Base-by-base conservation (phyloP, 2,329 filamentous ascomycete genomes). In the Sporothrix protearum region DNA sequence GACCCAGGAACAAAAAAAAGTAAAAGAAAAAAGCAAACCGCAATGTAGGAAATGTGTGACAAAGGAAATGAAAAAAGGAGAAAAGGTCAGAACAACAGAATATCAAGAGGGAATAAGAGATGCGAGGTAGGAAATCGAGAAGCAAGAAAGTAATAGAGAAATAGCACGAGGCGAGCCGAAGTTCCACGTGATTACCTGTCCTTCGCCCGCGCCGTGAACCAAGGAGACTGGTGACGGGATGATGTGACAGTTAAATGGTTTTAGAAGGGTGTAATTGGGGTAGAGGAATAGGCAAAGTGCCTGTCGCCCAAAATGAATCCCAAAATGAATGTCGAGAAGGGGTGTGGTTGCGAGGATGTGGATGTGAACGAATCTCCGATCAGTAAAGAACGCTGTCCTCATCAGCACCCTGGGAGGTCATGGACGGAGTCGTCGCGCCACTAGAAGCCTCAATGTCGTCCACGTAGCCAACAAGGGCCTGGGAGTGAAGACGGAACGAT, bases 401-500 rank as follows among this genome's bases (percentile, higher is more conserved):
- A 77, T 92, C 89, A 64, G 86, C 88, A 71, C 89, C 89, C 78
- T 91, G 89, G 66, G 89, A 91, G 71, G 86, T 90, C 88, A 91
- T 91, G 73, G 89, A 91, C 71, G 89, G 89, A 72, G 89, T 91
- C 66, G 89, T 90, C 68, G 88, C 88, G 76, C 88, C 89, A n/a
- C 88, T 89, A 76, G 88, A 90, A 76, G 85, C 88, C 80, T 91
- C 88, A 76, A 88, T 85, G 77, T 94, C 92, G 80, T 97, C 95
- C 79, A 97, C 94, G 79, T 97, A 98, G 80, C 95, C 94, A 76
- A 95, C 89, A 45, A 99, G 89, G 75, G 96, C 94, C 83, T 98
- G 94, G 49, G 94, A 92, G 82, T 98, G 95, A 72, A 97, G 89
- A 80, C 96, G 96, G 87, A 99, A 98, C 69, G 96, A 94, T 82